Percentiles rank a stretch among this genome's conserved stretches.
Conservation (phyloP, 495 filamentous ascomycete species). For the Penicillium alfredii region DNA sequence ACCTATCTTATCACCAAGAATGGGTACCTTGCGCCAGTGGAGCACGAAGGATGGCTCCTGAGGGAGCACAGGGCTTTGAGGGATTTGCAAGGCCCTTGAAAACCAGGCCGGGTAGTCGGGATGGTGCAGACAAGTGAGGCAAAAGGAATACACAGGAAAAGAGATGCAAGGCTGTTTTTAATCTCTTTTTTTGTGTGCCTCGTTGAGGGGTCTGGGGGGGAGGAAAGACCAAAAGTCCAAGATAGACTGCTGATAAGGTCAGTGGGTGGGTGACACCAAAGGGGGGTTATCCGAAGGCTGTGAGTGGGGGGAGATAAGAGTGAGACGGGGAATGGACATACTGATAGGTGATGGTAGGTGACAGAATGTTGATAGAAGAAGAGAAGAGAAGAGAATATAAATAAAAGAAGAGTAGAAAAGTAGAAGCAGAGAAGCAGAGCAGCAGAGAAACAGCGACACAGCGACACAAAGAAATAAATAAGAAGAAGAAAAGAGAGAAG, state of each 20-base stretch:
- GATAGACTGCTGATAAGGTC: slow-evolving; percentile 13
- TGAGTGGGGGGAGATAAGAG: slow-evolving; percentile 34
- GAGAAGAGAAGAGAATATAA: too few relatives aligned
- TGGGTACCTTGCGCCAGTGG: slow-evolving; percentile 20
- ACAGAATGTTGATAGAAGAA: slow-evolving; percentile 2
- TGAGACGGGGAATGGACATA: slow-evolving; percentile 1
- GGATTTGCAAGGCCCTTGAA: too few relatives aligned
- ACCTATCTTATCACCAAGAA: slow-evolving; percentile 34
- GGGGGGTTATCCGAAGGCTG: slow-evolving; percentile 17
- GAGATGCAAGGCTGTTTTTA: slow-evolving; percentile 2
- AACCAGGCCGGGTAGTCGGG: too few relatives aligned
- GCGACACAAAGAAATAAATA: slow-evolving; percentile 1
- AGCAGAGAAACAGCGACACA: too few relatives aligned
- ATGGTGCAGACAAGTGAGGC: slow-evolving; percentile 1
- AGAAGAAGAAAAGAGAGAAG: background rate
- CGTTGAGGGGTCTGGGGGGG: too few relatives aligned
- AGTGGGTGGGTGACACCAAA: background rate
- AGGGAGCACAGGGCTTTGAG: slow-evolving; percentile 26
- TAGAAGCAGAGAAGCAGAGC: too few relatives aligned
- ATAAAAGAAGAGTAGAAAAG: too few relatives aligned
- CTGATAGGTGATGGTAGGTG: slow-evolving; percentile 5
- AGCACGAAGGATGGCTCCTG: slow-evolving; percentile 26
- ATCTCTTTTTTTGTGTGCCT: too few relatives aligned
- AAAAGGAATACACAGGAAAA: slow-evolving; percentile 2
- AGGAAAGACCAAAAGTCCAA: too few relatives aligned